A percentile compares a stretch with the other conserved stretches of the same genome.
Conservation (phyloP, 2,329 filamentous ascomycete species). For the Colletotrichum lupini region DNA sequence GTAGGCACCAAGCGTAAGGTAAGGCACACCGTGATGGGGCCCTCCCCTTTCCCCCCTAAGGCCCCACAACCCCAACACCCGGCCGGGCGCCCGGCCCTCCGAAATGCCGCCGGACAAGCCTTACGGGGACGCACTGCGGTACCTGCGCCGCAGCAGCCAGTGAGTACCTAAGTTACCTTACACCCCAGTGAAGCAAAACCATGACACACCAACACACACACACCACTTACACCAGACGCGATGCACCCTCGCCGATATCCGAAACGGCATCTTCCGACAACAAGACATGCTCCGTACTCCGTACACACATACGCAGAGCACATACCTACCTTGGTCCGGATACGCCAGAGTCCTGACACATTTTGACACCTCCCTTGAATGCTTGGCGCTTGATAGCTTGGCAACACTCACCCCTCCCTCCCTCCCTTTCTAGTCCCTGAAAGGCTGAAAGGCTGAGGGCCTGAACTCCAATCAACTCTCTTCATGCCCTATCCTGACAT, state of each 20-base stretch:
- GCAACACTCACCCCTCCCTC: no score
- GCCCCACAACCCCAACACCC: background rate
- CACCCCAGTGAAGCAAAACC: no score
- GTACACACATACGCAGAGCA: no score
- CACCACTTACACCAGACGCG: background rate
- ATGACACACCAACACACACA: background rate
- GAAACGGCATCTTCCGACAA: background rate
- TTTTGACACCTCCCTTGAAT: background rate
- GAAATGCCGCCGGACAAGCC: background rate
- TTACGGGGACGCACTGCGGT: background rate
- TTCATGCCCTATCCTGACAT: background rate
- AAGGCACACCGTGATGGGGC: background rate
- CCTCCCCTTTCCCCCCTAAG: no score
- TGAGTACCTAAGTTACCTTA: no score
- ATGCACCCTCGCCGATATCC: background rate
- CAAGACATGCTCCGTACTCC: background rate
- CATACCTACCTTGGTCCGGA: no score
- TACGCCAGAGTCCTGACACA: background rate
- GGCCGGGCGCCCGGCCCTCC: background rate
- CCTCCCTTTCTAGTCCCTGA: background rate
- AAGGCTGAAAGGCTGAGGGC: no score
- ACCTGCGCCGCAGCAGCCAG: background rate
- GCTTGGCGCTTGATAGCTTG: background rate
- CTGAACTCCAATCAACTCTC: background rate
- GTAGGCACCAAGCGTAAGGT: no score